phyloP scores from a whole-genome alignment of 768 basidiomycete species.

The Xerocomus brunneocitrinus region DNA sequence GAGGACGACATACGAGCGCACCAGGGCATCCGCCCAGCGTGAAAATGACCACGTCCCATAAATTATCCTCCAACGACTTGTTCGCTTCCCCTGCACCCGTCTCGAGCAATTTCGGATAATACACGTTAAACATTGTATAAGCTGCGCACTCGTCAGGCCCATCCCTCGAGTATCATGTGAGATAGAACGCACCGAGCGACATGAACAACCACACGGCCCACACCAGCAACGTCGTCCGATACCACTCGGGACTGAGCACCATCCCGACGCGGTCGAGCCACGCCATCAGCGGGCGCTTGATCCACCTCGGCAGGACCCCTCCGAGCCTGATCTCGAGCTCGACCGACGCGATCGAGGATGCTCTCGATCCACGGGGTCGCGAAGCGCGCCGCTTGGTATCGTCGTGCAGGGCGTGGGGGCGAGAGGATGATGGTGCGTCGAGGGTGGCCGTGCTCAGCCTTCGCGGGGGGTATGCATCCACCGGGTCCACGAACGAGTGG shows the following conservation, averaged over 20 bases:
- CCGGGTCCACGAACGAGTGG: conserved; percentile 20
- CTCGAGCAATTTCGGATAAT: conserved; percentile 82
- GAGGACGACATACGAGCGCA: conserved; percentile 53
- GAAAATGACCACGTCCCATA: conserved; percentile 87
- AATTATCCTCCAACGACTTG: conserved; percentile 52
- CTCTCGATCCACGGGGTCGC: conserved; percentile 17
- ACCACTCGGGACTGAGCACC: conserved; percentile 75
- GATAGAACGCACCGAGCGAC: conserved; percentile 56
- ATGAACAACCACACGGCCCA: conserved; percentile 77
- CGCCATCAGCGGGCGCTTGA: conserved; percentile 56
- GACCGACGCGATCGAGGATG: conserved; percentile 39
- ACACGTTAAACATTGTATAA: conserved; percentile 93
- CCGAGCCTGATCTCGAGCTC: conserved; percentile 39
- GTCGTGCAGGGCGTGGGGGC: conserved; percentile 3
- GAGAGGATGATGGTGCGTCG: conserved; percentile 22
- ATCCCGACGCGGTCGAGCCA: conserved; percentile 66
- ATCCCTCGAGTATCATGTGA: background rate
- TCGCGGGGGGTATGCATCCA: conserved; percentile 25
- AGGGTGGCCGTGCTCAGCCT: conserved; percentile 24
- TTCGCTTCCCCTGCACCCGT: conserved; percentile 27
- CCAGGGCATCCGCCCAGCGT: conserved; percentile 84
- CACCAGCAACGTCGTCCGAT: conserved; percentile 68
- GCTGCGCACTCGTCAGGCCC: conserved; percentile 35
- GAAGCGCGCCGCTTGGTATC: conserved; percentile 18
- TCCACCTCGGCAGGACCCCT: conserved; percentile 46